A percentile compares a stretch with the other conserved stretches of the same genome.
Conservation (phyloP, 345 rosid species). For the Linum lewisii region DNA sequence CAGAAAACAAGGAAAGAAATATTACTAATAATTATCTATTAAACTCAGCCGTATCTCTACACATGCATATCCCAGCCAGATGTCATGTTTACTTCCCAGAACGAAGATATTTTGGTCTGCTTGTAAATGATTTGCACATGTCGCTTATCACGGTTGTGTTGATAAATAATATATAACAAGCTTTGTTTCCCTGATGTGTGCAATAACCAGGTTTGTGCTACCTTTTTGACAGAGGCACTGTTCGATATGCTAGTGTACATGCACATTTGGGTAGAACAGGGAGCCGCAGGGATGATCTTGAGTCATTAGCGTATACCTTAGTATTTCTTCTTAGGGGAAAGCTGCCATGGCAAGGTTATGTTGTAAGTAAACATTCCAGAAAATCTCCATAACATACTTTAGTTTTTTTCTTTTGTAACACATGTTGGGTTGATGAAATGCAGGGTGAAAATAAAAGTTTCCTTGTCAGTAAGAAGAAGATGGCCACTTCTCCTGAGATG, state of each 20-base stretch:
- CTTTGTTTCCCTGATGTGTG: background rate
- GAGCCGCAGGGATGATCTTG: constrained; percentile 4
- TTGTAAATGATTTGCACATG: background rate
- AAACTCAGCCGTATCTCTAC: too few relatives aligned
- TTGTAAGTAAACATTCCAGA: background rate
- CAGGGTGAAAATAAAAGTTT: background rate
- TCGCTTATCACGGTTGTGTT: background rate
- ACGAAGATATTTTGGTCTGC: too few relatives aligned
- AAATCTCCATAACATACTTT: background rate
- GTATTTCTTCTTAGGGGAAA: constrained; percentile 3
- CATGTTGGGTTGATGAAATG: background rate
- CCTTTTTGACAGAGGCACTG: background rate
- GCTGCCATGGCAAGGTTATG: constrained; percentile 1
- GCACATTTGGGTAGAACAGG: constrained; percentile 6
- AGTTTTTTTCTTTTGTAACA: background rate
- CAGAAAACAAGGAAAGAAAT: too few relatives aligned
- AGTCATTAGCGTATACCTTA: constrained; percentile 1
- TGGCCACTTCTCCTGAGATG: background rate
- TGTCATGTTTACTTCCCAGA: too few relatives aligned
- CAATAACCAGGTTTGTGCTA: background rate
- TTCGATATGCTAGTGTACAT: constrained; percentile 3
- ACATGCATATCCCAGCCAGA: too few relatives aligned
- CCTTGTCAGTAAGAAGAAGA: background rate
- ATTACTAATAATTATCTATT: too few relatives aligned
- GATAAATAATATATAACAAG: background rate